Conservation (phyloP, 352 stramenopile genomes). For the Pythium biforme region DNA sequence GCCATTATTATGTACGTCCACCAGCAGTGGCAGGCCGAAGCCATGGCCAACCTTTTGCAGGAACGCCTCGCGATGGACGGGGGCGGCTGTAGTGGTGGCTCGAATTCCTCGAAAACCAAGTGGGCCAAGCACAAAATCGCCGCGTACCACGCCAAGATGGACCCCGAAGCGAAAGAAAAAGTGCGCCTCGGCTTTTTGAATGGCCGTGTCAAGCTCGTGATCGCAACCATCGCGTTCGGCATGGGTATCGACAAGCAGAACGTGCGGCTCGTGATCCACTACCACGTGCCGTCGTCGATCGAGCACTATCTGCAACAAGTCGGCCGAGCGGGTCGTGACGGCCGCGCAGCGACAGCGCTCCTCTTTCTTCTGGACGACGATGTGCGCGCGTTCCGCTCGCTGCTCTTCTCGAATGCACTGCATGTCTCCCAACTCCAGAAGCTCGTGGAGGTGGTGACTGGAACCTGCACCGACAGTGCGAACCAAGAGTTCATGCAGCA, state of each 20-base stretch:
- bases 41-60: constrained; percentile 60
- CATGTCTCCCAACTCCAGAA: constrained; percentile 46
- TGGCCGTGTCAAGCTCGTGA: constrained; percentile 87
- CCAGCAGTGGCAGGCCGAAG: constrained; percentile 73
- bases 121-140: constrained; percentile 42
- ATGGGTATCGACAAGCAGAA: constrained; percentile 99
- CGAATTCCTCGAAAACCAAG: constrained; percentile 27
- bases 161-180: constrained; percentile 75
- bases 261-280: constrained; percentile 97
- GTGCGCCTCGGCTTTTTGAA: constrained; percentile 84
- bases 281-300: constrained; percentile 95
- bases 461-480: not conserved
- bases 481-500: not conserved
- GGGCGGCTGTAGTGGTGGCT: no score
- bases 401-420: constrained; percentile 71
- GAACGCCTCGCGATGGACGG: constrained; percentile 44
- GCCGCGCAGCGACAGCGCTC: constrained; percentile 65
- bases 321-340: constrained; percentile 94
- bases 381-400: constrained; percentile 62
- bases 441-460: constrained; percentile 45
- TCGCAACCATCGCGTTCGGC: constrained; percentile 97
- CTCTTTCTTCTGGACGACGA: constrained; percentile 72
- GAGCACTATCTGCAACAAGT: constrained; percentile 99
- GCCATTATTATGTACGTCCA: constrained; percentile 85
- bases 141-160: constrained; percentile 94